Conservation (phyloP, 768 basidiomycete genomes). For the Holtermannia corniformis region DNA sequence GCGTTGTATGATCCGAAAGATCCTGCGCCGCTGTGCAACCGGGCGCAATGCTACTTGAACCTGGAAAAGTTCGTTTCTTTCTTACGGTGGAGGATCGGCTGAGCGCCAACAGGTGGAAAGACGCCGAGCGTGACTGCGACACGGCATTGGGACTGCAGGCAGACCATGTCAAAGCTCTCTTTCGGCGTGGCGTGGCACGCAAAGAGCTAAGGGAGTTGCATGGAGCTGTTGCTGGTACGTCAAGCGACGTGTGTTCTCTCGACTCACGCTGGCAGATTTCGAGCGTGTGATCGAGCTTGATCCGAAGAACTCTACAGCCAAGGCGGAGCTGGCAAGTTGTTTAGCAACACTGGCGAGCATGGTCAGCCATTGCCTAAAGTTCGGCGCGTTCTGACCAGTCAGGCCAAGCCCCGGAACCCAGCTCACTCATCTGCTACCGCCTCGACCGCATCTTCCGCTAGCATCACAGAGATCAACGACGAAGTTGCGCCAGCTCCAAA, state of each 20-base stretch:
- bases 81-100: slow-evolving; percentile 8
- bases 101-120: slow-evolving; percentile 51
- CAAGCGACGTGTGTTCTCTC: background rate
- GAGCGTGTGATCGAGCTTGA: slow-evolving; percentile 53
- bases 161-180: slow-evolving; percentile 59
- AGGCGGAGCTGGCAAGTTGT: slow-evolving; percentile 56
- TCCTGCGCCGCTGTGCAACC: slow-evolving; percentile 72
- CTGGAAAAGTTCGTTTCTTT: slow-evolving; percentile 70
- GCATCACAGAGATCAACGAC: too few species aligned
- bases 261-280: slow-evolving; percentile 50
- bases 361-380: too few species aligned
- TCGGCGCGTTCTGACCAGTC: too few species aligned
- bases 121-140: slow-evolving; percentile 72
- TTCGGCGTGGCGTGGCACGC: slow-evolving; percentile 66
- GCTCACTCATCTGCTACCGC: too few species aligned
- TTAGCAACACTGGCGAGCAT: too few species aligned
- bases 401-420: too few species aligned
- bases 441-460: too few species aligned
- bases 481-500: too few species aligned
- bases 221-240: slow-evolving; percentile 58
- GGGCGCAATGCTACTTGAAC: slow-evolving; percentile 86
- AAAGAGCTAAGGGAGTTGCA: slow-evolving; percentile 49
- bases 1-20: slow-evolving; percentile 62
- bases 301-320: slow-evolving; percentile 55
- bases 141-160: slow-evolving; percentile 51